phyloP scores from a whole-genome alignment of 2,329 filamentous ascomycete species.

The Aspergillus sp. region DNA sequence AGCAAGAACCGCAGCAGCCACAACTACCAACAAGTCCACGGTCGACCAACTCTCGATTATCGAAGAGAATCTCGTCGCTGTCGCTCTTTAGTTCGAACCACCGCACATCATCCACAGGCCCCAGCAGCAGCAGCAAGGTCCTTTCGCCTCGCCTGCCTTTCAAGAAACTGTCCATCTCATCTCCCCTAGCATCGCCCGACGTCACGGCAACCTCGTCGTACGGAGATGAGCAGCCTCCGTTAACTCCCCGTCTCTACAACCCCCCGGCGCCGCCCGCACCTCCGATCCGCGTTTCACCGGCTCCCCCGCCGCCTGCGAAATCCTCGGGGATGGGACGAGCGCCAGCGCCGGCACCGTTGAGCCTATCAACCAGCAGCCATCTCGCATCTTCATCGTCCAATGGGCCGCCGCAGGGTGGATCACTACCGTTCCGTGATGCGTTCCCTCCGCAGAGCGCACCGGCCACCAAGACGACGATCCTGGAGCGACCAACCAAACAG shows the following conservation, averaged over 20 bases:
- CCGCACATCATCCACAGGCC: slow-evolving; percentile 28
- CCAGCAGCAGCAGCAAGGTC: slow-evolving; percentile 35
- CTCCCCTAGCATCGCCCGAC: slow-evolving; percentile 43
- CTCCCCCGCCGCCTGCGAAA: slow-evolving; percentile 28
- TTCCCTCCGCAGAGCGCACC: slow-evolving; percentile 38
- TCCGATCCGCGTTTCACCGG: slow-evolving; percentile 10
- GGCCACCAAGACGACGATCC: slow-evolving; percentile 42
- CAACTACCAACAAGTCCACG: slow-evolving; percentile 23
- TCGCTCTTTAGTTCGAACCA: slow-evolving; percentile 36
- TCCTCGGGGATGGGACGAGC: slow-evolving; percentile 9
- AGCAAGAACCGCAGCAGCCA: slow-evolving; percentile 3
- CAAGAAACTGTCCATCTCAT: slow-evolving; percentile 51
- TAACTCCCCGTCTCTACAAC: slow-evolving; percentile 50
- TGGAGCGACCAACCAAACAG: slow-evolving; percentile 35
- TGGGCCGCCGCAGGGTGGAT: slow-evolving; percentile 10
- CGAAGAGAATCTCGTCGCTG: slow-evolving; percentile 29
- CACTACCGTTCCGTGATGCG: slow-evolving; percentile 38
- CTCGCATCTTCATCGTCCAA: neutral
- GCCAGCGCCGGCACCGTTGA: slow-evolving; percentile 24
- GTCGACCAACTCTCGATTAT: slow-evolving; percentile 26
- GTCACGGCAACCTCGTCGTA: slow-evolving; percentile 37
- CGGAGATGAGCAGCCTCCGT: slow-evolving; percentile 45
- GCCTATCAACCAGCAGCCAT: slow-evolving; percentile 20
- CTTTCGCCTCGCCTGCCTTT: slow-evolving; percentile 37
- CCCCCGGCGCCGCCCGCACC: slow-evolving; percentile 47